Percentiles rank a stretch among this genome's conserved stretches.
Conservation (phyloP, 2,329 filamentous ascomycete genomes). For the Fusarium staphyleae region DNA sequence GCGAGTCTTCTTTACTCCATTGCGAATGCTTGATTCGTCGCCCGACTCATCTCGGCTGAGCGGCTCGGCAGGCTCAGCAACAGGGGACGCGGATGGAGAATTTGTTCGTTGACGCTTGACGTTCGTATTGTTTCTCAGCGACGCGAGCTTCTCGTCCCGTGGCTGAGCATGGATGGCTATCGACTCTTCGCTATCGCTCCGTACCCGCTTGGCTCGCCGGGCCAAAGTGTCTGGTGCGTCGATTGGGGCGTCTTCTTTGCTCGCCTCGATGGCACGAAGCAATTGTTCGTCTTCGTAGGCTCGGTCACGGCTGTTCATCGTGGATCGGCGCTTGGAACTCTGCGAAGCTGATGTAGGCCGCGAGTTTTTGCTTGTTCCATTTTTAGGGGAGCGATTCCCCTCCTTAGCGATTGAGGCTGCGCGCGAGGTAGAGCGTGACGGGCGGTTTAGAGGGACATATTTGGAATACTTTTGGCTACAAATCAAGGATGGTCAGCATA, state of each 20-base stretch:
- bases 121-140: slow-evolving; percentile 69
- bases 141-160: slow-evolving; percentile 35
- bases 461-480: slow-evolving; percentile 70
- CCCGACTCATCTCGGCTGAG: slow-evolving; percentile 71
- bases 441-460: slow-evolving; percentile 66
- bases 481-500: slow-evolving; percentile 46
- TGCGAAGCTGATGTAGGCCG: slow-evolving; percentile 60
- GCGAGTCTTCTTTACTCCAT: slow-evolving; percentile 66
- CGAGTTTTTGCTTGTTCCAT: slow-evolving; percentile 62
- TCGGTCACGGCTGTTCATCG: slow-evolving; percentile 95
- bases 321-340: slow-evolving; percentile 81
- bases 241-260: slow-evolving; percentile 77
- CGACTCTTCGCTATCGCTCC: slow-evolving; percentile 95
- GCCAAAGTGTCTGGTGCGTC: slow-evolving; percentile 59
- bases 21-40: slow-evolving; percentile 65
- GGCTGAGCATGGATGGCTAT: slow-evolving; percentile 49
- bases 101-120: slow-evolving; percentile 84
- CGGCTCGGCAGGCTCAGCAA: slow-evolving; percentile 55
- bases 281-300: slow-evolving; percentile 95
- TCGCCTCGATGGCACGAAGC: slow-evolving; percentile 90
- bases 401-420: slow-evolving; percentile 65
- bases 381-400: slow-evolving; percentile 67
- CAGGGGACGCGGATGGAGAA: slow-evolving; percentile 73
- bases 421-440: slow-evolving; percentile 64
- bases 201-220: slow-evolving; percentile 79